A percentile compares a stretch with the other conserved stretches of the same genome.
Evolutionary conservation across 352 stramenopile genomes (phyloP).

Genomic region (Phytophthora aleatoria): DNA sequence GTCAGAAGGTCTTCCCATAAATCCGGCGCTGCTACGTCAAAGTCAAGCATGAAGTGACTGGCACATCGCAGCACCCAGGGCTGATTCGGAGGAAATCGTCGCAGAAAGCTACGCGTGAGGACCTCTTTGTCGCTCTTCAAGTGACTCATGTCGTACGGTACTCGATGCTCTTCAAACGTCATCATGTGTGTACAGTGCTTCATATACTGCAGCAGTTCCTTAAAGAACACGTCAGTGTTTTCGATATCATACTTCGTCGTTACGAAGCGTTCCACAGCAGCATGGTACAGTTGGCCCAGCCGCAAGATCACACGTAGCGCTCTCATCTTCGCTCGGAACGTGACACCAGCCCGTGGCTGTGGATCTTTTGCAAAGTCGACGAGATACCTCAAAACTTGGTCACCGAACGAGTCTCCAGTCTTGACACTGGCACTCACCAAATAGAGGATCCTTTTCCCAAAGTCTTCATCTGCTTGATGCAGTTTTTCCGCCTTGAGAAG

Average conservation of each 20-base stretch:
- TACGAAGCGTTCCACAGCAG: constrained; percentile 25
- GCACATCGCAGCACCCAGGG: constrained; percentile 47
- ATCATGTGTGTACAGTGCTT: constrained; percentile 51
- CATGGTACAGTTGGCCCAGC: constrained; percentile 33
- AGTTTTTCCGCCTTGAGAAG: constrained; percentile 36
- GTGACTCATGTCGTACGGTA: constrained; percentile 48
- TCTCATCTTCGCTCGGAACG: constrained; percentile 56
- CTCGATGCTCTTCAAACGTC: constrained; percentile 57
- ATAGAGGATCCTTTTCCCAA: constrained; percentile 39
- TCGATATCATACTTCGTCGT: constrained; percentile 25
- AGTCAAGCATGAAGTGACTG: constrained; percentile 58
- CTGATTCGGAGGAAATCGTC: constrained; percentile 32
- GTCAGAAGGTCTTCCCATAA: constrained; percentile 58
- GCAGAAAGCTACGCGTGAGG: constrained; percentile 50
- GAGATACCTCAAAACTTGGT: constrained; percentile 44
- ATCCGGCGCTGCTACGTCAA: constrained; percentile 41
- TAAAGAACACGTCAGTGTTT: constrained; percentile 30
- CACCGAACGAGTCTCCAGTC: constrained; percentile 15
- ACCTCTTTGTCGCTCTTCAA: constrained; percentile 56
- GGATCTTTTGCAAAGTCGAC: constrained; percentile 49
- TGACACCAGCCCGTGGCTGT: constrained; percentile 53
- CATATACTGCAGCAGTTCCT: constrained; percentile 39
- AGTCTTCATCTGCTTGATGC: constrained; percentile 40
- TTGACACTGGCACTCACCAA: constrained; percentile 28
- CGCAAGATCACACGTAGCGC: constrained; percentile 46